Percentiles rank a stretch among this genome's conserved stretches.
These are phyloP conservation scores for Ceratocystiopsis brevicomis DNA, from an alignment of 2,329 filamentous ascomycete genomes.

Conservation along the genomic window DNA sequence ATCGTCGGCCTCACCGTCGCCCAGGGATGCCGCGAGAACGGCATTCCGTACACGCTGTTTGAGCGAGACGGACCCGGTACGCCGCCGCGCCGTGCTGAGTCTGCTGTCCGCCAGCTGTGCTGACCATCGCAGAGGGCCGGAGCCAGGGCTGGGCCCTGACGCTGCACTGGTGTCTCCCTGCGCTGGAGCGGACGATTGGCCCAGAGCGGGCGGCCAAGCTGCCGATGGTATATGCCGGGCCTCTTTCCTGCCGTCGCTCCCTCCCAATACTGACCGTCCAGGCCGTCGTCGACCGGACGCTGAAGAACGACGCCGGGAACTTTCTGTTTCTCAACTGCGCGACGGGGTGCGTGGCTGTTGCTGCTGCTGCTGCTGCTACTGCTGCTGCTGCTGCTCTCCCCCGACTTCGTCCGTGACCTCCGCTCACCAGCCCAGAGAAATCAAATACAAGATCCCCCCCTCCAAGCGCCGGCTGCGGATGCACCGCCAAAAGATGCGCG, in stretches of 20 bases:
- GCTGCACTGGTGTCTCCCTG: background rate
- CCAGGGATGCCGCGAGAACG: background rate
- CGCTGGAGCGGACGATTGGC: slow-evolving; percentile 1
- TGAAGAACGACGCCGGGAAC: background rate
- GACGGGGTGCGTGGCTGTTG: background rate
- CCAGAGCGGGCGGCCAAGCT: background rate
- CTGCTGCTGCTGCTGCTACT: too few relatives aligned
- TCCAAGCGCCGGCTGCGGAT: slow-evolving; percentile 13
- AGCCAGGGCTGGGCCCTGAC: slow-evolving; percentile 1
- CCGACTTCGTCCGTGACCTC: background rate
- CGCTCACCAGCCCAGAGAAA: background rate
- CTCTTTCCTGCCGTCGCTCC: background rate
- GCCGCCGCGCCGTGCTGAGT: too few relatives aligned
- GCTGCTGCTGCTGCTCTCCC: too few relatives aligned
- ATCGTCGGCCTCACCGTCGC: slow-evolving; percentile 13
- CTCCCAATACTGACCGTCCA: background rate
- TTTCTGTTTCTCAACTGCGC: background rate
- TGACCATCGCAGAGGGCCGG: background rate
- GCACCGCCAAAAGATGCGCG: slow-evolving; percentile 18
- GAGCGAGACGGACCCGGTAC: background rate
- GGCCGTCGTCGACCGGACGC: slow-evolving; percentile 1
- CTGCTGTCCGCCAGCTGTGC: too few relatives aligned
- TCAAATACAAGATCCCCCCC: slow-evolving; percentile 1
- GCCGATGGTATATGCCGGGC: too few relatives aligned
- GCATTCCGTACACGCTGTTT: background rate